phyloP scores from a whole-genome alignment of 2,329 filamentous ascomycete species.

The Penicillium sp. region DNA sequence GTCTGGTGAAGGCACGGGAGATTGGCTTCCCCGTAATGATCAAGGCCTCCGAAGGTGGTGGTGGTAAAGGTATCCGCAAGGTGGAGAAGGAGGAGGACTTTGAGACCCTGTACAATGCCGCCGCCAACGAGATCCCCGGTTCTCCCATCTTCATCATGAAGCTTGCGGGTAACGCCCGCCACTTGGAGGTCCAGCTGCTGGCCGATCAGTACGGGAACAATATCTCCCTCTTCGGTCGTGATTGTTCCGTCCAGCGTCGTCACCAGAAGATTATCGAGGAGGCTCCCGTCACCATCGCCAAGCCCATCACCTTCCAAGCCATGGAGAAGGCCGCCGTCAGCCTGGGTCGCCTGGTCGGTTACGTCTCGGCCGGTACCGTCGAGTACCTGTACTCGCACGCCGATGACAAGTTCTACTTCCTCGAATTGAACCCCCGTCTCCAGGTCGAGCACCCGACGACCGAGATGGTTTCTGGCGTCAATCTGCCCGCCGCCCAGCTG shows the following conservation, averaged over 20 bases:
- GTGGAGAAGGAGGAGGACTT: constrained; percentile 81
- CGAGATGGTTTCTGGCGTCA: constrained; percentile 98
- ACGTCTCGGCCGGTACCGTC: constrained; percentile 97
- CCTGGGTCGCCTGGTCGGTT: constrained; percentile 87
- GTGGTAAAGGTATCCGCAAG: constrained; percentile 98
- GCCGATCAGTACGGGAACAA: constrained; percentile 99
- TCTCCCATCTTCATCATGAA: constrained; percentile 99
- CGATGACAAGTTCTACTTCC: constrained; percentile 98
- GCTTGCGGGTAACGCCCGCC: constrained; percentile 88
- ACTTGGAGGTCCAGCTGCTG: constrained; percentile 94
- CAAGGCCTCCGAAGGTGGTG: constrained; percentile 98
- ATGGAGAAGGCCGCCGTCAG: constrained; percentile 98
- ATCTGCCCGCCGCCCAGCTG: constrained; percentile 91
- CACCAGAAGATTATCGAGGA: constrained; percentile 99
- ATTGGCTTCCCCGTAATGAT: constrained; percentile 99
- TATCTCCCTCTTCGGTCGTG: constrained; percentile 96
- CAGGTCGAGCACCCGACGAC: constrained; percentile 99
- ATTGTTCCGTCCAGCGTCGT: constrained; percentile 95
- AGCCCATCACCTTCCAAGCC: constrained; percentile 76
- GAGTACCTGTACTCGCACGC: constrained; percentile 98
- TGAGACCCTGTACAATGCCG: constrained; percentile 82
- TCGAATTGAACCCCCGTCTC: constrained; percentile 96
- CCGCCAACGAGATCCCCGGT: constrained; percentile 93
- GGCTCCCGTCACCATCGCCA: constrained; percentile 94
- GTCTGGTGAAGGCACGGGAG: constrained; percentile 73